Percentiles rank a stretch among this genome's conserved stretches.
Evolutionary conservation across 164 flowering plant species (phyloP).

Genomic region (Piper longum): DNA sequence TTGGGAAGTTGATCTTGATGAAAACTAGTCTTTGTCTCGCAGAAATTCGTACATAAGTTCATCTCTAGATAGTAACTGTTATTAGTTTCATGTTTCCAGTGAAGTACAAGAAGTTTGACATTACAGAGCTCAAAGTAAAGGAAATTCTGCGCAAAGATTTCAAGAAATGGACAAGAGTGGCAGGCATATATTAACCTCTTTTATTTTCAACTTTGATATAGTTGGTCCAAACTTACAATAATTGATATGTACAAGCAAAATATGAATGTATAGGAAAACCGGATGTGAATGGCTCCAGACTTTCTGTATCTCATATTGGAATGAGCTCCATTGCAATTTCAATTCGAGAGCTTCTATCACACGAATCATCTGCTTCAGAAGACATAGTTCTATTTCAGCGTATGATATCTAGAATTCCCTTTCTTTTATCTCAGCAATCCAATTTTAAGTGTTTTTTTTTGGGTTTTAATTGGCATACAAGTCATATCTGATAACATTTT

Average conservation of each 20-base stretch:
- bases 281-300: conserved; percentile 26
- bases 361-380: conserved; percentile 22
- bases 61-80: not conserved
- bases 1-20: not conserved
- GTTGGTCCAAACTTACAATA: not conserved
- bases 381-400: conserved; percentile 40
- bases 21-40: not conserved
- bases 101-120: conserved; percentile 42
- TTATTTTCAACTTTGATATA: too few species aligned
- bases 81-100: conserved; percentile 20
- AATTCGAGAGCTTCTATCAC: conserved; percentile 35
- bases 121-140: conserved; percentile 34
- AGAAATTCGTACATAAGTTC: too few species aligned
- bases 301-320: conserved; percentile 28
- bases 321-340: conserved; percentile 65
- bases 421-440: not conserved
- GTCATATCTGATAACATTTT: not conserved
- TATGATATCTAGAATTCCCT: conserved; percentile 16
- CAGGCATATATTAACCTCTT: conserved; percentile 18
- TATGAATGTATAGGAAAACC: conserved; percentile 24
- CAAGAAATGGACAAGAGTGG: conserved; percentile 47
- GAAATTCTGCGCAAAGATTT: conserved; percentile 61
- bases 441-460: not conserved
- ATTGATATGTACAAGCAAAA: not conserved
- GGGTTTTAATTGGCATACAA: too few species aligned